Percentiles rank a stretch among this genome's conserved stretches.
phyloP scores from a whole-genome alignment of 2,329 filamentous ascomycete genomes.

The Fusarium citri region DNA sequence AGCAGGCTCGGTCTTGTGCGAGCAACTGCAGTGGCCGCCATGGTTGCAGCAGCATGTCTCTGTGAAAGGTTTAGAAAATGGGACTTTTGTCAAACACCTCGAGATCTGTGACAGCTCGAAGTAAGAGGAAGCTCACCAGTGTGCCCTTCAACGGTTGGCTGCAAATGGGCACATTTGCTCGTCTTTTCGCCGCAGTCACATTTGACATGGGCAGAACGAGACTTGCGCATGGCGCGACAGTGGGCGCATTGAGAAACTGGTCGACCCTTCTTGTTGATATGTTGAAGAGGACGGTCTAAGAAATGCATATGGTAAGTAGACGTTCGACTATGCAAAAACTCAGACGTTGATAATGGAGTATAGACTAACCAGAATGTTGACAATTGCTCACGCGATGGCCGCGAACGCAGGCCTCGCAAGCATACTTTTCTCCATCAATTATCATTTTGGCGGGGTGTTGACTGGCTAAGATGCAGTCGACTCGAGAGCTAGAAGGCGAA shows the following conservation, averaged over 20 bases:
- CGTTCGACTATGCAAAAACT: conserved; percentile 8
- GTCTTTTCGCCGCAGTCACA: conserved; percentile 97
- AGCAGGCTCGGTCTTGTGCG: conserved; percentile 69
- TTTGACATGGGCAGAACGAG: conserved; percentile 91
- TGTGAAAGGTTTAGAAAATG: conserved; percentile 48
- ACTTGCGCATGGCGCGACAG: conserved; percentile 96
- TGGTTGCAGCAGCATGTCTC: conserved; percentile 79
- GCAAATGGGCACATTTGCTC: conserved; percentile 73
- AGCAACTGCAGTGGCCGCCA: conserved; percentile 74
- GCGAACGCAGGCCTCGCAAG: conserved; percentile 97
- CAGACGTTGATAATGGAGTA: not conserved
- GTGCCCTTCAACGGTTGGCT: conserved; percentile 68
- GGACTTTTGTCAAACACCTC: conserved; percentile 15
- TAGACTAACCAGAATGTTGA: conserved; percentile 85
- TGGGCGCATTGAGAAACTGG: conserved; percentile 98
- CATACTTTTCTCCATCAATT: conserved; percentile 96
- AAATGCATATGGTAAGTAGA: conserved; percentile 40
- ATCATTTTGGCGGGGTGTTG: conserved; percentile 67
- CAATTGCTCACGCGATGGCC: conserved; percentile 99
- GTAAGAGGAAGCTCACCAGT: conserved; percentile 61
- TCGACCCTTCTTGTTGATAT: conserved; percentile 97
- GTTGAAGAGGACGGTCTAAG: conserved; percentile 87
- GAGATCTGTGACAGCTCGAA: conserved; percentile 10
- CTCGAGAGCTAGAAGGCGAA: conserved; percentile 4
- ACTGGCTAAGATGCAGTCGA: conserved; percentile 24